These are phyloP conservation scores for Yamadazyma laniorum DNA, from an alignment of 805 yeast genomes.

Conservation along the genomic window DNA sequence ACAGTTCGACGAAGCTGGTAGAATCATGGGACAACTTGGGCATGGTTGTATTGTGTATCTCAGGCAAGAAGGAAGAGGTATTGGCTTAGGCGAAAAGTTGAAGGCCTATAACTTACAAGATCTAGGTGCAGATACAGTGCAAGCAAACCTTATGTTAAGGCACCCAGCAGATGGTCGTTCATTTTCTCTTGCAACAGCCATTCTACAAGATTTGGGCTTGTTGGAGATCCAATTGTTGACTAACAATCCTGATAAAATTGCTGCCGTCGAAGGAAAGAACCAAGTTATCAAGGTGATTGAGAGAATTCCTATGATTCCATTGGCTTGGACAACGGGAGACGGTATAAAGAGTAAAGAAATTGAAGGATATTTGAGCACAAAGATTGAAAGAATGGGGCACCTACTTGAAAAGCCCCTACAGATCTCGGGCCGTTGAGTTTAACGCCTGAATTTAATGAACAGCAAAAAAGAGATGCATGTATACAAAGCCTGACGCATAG, in stretches of 20 bases:
- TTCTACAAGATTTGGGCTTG: constrained; percentile 78
- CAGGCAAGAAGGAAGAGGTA: constrained; percentile 98
- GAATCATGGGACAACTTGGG: constrained; percentile 82
- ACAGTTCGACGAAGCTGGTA: constrained; percentile 97
- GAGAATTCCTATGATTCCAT: constrained; percentile 95
- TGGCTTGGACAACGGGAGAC: constrained; percentile 65
- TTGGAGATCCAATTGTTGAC: constrained; percentile 74
- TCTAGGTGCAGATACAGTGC: constrained; percentile 97
- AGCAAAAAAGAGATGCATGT: too few relatives aligned
- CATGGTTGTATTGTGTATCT: constrained; percentile 93
- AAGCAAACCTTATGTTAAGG: constrained; percentile 85
- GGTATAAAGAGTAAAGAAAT: constrained; percentile 86
- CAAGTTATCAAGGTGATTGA: constrained; percentile 73
- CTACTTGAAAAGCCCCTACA: constrained; percentile 41
- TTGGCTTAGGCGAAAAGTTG: constrained; percentile 95
- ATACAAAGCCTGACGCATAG: too few relatives aligned
- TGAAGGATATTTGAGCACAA: constrained; percentile 90
- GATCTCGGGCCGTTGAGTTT: not conserved
- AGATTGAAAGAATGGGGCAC: constrained; percentile 97
- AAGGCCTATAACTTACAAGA: constrained; percentile 97
- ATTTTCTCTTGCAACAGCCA: constrained; percentile 91
- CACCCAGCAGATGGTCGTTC: constrained; percentile 99
- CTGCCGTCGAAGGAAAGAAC: constrained; percentile 89
- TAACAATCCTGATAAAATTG: constrained; percentile 93
- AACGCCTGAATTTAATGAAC: too few relatives aligned